Base-by-base conservation (phyloP, 116 monocot species). In the Thalassia testudinum region DNA sequence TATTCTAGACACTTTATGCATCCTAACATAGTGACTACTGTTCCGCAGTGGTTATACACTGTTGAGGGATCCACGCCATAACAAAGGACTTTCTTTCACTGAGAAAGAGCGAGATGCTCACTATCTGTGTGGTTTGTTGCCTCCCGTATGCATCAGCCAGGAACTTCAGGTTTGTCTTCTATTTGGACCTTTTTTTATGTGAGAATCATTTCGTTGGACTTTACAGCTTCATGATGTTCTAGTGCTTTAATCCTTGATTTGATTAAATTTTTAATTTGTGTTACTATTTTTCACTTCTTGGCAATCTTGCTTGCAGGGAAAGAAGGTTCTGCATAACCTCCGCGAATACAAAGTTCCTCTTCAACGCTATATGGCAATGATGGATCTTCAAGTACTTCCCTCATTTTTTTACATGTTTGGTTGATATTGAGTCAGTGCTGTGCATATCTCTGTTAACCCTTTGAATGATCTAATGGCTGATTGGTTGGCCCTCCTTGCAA, bases 331-430 rank as follows among this genome's bases (percentile, higher is more conserved):
- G 84, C 70, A 81, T 42, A 93, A 66, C 53, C 75, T 93, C 63
- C 83, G 93, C 11, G 78, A 81, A 44, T 93, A 93, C 59, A 56
- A 78, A 60, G 68, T 93, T 38, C 93, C 93, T 11, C 64, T 93
- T 37, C 93, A 93, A 54, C 72, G 84, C 5, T 93, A 93, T 64
- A 87, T 84, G 67, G 84, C 93, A n/a, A 64, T 93, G 83, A 92
- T 92, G 83, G 87, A 92, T 43, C 92, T 92, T 55, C 83, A 92
- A 87, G 92, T 78, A 60, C 16, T 21, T 29, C 23, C 21, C 23
- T 30, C 30, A n/a, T n/a, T n/a, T n/a, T n/a, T n/a, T n/a, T n/a
- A n/a, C n/a, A n/a, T n/a, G n/a, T n/a, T n/a, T n/a, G n/a, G n/a
- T n/a, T n/a, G n/a, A n/a, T n/a, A n/a, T n/a, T n/a, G n/a, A n/a